phyloP scores from a whole-genome alignment of 140 eudicot genomes.

The Ambrosia hybrid region DNA sequence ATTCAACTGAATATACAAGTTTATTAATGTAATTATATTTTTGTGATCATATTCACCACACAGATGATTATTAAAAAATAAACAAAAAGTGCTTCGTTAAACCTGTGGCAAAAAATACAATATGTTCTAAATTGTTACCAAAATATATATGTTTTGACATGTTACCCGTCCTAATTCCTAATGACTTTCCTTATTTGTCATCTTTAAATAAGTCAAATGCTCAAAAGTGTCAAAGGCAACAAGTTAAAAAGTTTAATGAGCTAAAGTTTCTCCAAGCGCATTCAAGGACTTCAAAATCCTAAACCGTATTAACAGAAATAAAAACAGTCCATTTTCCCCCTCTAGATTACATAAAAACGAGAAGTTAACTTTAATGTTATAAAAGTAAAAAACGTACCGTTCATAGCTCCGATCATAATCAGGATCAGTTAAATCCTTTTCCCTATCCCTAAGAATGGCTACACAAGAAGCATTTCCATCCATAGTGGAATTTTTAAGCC shows the following conservation, averaged over 20 bases:
- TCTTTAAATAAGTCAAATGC: background rate
- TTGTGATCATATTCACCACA: no score
- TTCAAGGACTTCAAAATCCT: no score
- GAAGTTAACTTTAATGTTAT: background rate
- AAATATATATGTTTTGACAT: background rate
- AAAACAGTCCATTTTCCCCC: background rate
- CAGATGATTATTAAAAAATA: no score
- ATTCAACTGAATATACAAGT: background rate
- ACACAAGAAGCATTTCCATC: constrained; percentile 77
- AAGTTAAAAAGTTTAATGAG: background rate
- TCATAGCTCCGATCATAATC: constrained; percentile 94
- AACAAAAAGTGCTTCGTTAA: no score
- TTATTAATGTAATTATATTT: no score
- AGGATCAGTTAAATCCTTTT: constrained; percentile 87
- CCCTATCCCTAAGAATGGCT: constrained; percentile 91
- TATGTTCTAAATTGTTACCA: background rate
- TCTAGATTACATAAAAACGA: background rate
- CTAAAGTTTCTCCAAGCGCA: no score
- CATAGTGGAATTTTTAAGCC: constrained; percentile 25
- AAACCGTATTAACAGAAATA: background rate
- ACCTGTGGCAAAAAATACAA: background rate
- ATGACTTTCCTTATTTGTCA: background rate
- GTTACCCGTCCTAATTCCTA: background rate
- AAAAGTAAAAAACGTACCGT: constrained; percentile 43
- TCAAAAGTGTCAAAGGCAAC: background rate